Evolutionary conservation across 805 yeast genomes (phyloP), one percentile per base, ranked within the genome.

Genomic region (Starmerella lactis-condensi): DNA sequence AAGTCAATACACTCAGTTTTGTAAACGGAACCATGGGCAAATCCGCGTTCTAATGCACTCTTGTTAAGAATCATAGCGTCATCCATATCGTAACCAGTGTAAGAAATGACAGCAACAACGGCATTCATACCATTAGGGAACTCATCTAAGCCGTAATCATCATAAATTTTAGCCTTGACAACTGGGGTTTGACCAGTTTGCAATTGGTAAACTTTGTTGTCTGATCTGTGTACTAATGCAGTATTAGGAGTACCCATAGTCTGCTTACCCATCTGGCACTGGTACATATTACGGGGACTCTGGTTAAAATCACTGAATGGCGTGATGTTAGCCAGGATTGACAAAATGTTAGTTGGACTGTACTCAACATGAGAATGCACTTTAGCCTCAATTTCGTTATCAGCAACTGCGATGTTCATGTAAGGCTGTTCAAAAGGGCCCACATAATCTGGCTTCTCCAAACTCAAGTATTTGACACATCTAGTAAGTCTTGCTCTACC

Each of bases 171-270:
- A 26, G 98, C 93, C 50, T 83, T 75, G 28, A 89, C 98, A 50
- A 89, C 79, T 24, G 98, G 98, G 1, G 95, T 78, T 62, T 89
- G 96, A 28, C 98, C 98, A 26, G 78, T 65, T 58, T 89, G 98
- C 44, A 89, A 61, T 47, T 85, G 72, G 58, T 89, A 89, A 37
- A 89, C 60, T 54, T 85, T 89, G 61, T 89, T 89, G 56, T 89
- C 98, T 1, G 93, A 76, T 56, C 98, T 69, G 55, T 82, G 93
- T 27, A 62, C 68, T 33, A 85, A 62, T 1, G 92, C 96, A 41
- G 89, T 93, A 60, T 96, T 96, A 6, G 98, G 98, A 4, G 98
- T 89, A 58, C 98, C 98, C 98, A 89, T 89, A 14, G 98, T 85
- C 63, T 89, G 98, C 61, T 89, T 89, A 70, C 95, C 96, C 98